Percentiles rank a stretch among this genome's conserved stretches.
These are phyloP conservation scores for Mycena sanguinolenta DNA, from an alignment of 768 basidiomycete genomes.

Conservation along the genomic window DNA sequence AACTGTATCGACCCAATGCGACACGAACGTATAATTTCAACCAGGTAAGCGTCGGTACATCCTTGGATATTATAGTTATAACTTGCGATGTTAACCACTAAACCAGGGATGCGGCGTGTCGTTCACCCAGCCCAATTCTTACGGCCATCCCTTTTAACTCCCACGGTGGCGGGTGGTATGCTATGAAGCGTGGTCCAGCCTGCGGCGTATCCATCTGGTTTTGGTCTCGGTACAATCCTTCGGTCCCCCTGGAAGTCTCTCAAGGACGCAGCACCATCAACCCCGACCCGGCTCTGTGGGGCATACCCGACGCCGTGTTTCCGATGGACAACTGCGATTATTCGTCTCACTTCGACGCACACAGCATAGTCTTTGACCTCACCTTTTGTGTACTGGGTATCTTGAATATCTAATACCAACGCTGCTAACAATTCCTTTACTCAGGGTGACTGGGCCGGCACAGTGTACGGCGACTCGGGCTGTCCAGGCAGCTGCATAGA, in stretches of 20 bases:
- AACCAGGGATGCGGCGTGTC: slow-evolving; percentile 60
- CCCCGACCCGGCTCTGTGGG: slow-evolving; percentile 51
- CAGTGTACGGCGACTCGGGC: slow-evolving; percentile 53
- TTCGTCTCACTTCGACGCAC: slow-evolving; percentile 62
- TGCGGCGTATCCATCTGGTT: slow-evolving; percentile 71
- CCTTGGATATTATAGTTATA: too few species aligned
- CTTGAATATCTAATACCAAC: slow-evolving; percentile 3
- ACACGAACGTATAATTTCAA: slow-evolving; percentile 53
- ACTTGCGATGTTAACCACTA: too few species aligned
- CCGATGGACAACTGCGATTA: slow-evolving; percentile 65
- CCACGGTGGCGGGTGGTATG: slow-evolving; percentile 73
- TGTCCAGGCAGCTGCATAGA: slow-evolving; percentile 58
- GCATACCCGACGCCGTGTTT: slow-evolving; percentile 63
- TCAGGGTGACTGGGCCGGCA: slow-evolving; percentile 70
- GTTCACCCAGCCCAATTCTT: slow-evolving; percentile 55
- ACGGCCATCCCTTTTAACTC: slow-evolving; percentile 64
- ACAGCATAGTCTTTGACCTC: slow-evolving; percentile 68
- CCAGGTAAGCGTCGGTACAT: slow-evolving; percentile 61
- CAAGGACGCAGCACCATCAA: slow-evolving; percentile 34
- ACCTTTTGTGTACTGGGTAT: slow-evolving; percentile 73
- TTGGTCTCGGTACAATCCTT: slow-evolving; percentile 61
- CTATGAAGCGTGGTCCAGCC: slow-evolving; percentile 55
- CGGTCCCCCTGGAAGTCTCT: slow-evolving; percentile 59
- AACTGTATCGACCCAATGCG: slow-evolving; percentile 60
- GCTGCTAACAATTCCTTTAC: slow-evolving; percentile 13